Evolutionary conservation across 306 rosid species (phyloP).

Genomic region (Cucurbita moschata): DNA sequence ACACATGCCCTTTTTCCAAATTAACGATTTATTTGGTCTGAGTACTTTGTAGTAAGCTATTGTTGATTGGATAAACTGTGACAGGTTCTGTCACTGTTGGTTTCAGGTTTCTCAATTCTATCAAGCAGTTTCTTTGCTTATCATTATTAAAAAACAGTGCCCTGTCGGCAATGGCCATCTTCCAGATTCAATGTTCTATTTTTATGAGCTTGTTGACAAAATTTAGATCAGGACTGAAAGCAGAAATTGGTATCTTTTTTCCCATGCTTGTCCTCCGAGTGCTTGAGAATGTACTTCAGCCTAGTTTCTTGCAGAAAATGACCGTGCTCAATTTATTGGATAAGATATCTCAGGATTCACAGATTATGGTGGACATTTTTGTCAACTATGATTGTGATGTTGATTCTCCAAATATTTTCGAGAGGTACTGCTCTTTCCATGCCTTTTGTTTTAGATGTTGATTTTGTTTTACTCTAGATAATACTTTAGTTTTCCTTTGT

Average conservation of each 20-base stretch:
- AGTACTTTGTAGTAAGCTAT: background rate
- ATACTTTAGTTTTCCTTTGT: background rate
- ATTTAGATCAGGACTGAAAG: conserved; percentile 81
- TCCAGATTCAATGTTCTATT: conserved; percentile 92
- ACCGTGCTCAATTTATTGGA: conserved; percentile 84
- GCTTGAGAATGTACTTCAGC: conserved; percentile 97
- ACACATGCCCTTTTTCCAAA: background rate
- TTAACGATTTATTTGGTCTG: background rate
- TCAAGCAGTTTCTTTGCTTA: conserved; percentile 90
- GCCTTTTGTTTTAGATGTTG: background rate
- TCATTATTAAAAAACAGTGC: conserved; percentile 94
- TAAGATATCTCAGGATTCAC: conserved; percentile 78
- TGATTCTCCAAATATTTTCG: conserved; percentile 92
- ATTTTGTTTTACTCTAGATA: background rate
- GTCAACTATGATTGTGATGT: conserved; percentile 98
- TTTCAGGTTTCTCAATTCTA: conserved; percentile 72
- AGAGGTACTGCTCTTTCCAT: conserved; percentile 57
- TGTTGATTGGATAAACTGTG: conserved; percentile 11
- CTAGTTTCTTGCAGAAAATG: conserved; percentile 97
- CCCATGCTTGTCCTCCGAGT: conserved; percentile 96
- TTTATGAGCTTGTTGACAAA: conserved; percentile 71
- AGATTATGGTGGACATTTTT: conserved; percentile 78
- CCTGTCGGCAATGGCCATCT: conserved; percentile 84
- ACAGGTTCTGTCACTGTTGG: conserved; percentile 20
- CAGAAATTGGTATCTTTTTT: conserved; percentile 92